Base-by-base conservation (phyloP, 2,329 filamentous ascomycete species). In the Cyanodermella asteris region DNA sequence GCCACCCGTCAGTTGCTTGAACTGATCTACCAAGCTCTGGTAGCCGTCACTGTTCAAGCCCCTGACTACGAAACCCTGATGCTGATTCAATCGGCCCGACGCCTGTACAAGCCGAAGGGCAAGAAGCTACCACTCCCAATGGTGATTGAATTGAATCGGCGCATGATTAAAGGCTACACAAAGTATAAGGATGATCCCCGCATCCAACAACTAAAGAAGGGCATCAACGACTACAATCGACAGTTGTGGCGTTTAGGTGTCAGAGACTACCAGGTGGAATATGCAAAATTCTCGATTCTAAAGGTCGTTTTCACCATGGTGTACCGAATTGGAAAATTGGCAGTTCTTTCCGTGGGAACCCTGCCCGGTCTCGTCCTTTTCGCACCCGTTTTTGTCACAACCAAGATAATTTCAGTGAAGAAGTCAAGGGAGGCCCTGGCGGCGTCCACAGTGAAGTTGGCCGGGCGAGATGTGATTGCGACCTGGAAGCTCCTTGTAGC, bases 41-140 rank as follows among this genome's bases (percentile, higher is more conserved):
- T 76, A 33, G 66, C 82, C 3, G 87, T 94, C 28, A 94, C 84
- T 4, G 81, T 93, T 19, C 84, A 78, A 9, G 72, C 77, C 18
- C 82, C 84, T 3, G 80, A 94, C 48, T 93, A 91, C 49, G 84
- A 94, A 40, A 94, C 84, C 4, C 59, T 94, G 13, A 91, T 91
- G 82, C 63, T 90, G 37, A 91, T 94, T 30, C 87, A 94, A 61
- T 82, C 84, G 18, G 84, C 82, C 5, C 68, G 87, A 33, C 69
- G 87, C 24, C 59, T 97, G 15, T 97, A 97, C 53, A 93, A 91
- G 42, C 77, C 81, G 7, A 87, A 80, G 24, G 80, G 81, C 38
- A 91, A 84, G 54, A 91, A 91, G 47, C 61, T 94, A 18, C 84
- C 84, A 5, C 61, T 94, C 13, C 80, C 84, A 1, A 75, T 84